Conservation (phyloP, 2,329 filamentous ascomycete genomes). For the Stagonosporopsis rhizophila region DNA sequence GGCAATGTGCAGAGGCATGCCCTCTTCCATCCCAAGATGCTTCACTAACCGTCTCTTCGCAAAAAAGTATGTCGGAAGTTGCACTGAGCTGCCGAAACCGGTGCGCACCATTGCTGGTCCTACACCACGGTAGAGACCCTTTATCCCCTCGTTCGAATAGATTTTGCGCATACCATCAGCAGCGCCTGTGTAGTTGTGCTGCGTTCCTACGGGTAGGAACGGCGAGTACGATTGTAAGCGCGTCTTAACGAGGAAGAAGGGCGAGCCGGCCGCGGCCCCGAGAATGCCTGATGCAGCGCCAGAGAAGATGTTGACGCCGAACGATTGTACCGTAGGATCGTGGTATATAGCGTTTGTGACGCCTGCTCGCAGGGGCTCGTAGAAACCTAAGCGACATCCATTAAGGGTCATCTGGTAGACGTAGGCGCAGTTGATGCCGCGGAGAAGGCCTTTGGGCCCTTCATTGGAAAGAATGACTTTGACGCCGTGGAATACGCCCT, state of each 20-base stretch:
- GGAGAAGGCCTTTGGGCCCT: conserved; percentile 82
- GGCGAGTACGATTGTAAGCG: conserved; percentile 92
- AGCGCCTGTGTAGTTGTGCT: conserved; percentile 89
- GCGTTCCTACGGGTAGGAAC: conserved; percentile 93
- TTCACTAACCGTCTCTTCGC: conserved; percentile 85
- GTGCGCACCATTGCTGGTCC: conserved; percentile 94
- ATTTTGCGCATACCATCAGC: conserved; percentile 84
- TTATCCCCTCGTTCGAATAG: conserved; percentile 75
- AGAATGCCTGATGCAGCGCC: conserved; percentile 89
- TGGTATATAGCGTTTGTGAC: conserved; percentile 74
- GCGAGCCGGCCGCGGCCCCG: conserved; percentile 89
- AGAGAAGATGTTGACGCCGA: conserved; percentile 91
- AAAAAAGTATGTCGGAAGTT: conserved; percentile 97
- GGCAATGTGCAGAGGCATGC: conserved; percentile 83
- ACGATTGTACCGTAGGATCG: conserved; percentile 77
- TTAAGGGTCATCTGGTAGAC: conserved; percentile 96
- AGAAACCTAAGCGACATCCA: conserved; percentile 95
- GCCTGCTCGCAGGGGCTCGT: conserved; percentile 85
- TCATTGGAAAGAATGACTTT: conserved; percentile 90
- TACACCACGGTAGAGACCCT: conserved; percentile 87
- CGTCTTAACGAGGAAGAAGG: conserved; percentile 98
- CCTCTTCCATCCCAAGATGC: conserved; percentile 89
- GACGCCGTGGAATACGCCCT: conserved; percentile 89
- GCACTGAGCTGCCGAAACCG: conserved; percentile 93
- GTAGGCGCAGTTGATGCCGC: conserved; percentile 91